Percentiles rank a stretch among this genome's conserved stretches.
phyloP scores from a whole-genome alignment of 345 rosid genomes.

The Erodium maritimum region DNA sequence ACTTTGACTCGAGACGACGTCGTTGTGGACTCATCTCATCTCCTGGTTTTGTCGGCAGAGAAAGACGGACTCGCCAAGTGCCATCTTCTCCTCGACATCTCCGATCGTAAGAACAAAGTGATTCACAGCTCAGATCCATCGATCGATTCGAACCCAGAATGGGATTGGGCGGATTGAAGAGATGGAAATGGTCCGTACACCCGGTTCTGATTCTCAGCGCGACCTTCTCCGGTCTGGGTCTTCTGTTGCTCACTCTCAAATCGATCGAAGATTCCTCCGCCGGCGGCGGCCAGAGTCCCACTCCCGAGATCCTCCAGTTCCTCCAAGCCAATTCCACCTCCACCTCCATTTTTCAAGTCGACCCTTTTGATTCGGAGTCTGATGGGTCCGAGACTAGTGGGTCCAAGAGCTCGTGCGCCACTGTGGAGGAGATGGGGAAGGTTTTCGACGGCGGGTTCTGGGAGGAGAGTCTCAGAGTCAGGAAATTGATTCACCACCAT shows the following conservation, averaged over 20 bases:
- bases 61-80: no score
- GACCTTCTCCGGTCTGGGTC: conserved; percentile 33
- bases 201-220: conserved; percentile 24
- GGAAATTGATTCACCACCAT: conserved; percentile 46
- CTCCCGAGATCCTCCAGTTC: not conserved
- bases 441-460: conserved; percentile 40
- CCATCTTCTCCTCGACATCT: no score
- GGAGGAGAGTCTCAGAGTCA: conserved; percentile 55
- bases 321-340: not conserved
- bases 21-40: no score
- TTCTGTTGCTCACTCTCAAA: conserved; percentile 41
- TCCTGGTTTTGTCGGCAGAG: no score
- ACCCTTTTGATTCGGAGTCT: conserved; percentile 6
- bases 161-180: conserved; percentile 24
- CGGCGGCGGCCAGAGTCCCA: conserved; percentile 5
- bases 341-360: conserved; percentile 8
- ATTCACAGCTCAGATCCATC: not conserved
- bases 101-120: no score
- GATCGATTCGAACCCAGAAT: conserved; percentile 2
- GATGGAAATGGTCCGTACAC: conserved; percentile 34
- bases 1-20: no score
- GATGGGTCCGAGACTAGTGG: conserved; percentile 3
- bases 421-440: conserved; percentile 92
- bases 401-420: conserved; percentile 44
- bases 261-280: conserved; percentile 37